Evolutionary conservation across 106 monocot genomes (phyloP), one percentile per base, ranked within the genome.

Genomic region (Vanilla planifolia): DNA sequence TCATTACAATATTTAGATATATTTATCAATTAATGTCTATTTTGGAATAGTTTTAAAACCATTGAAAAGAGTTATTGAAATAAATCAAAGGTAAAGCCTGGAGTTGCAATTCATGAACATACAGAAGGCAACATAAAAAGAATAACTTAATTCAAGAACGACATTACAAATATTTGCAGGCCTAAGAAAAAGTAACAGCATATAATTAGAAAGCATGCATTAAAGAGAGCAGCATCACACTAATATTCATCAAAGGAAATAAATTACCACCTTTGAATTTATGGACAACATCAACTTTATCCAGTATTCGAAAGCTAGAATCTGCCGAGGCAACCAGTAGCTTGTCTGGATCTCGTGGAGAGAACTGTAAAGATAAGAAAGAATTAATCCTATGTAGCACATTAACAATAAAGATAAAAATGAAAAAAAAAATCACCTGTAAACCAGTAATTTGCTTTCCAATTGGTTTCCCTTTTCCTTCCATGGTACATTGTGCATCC

Each of bases 261-360:
- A 22, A 11, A 24, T 51, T 51, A 51, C 2, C 62, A 94, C 94
- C 94, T 86, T 65, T 70, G 46, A 71, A 89, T 71, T 83, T 89
- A 55, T 80, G 73, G 27, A 80, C 63, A 50, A 67, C 65, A 59
- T 80, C 76, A 55, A 47, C 48, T 15, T 75, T 83, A 71, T 89
- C 56, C 52, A 51, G 73, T n/a, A 94, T 76, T 19, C 77, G 79
- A 71, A 94, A 67, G 60, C 60, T 85, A 19, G 89, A 78, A 57
- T 83, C 85, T 10, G 72, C 63, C 36, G 89, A 76, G 19, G 80
- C 79, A 48, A 94, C 68, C 80, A 89, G 61, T 69, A 94, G 46
- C 62, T 69, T 77, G 42, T 66, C 22, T 20, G 80, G 55, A 43
- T 85, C 82, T 46, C 69, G 45, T 43, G 77, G 75, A 14, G 44